Evolutionary conservation across 768 basidiomycete genomes (phyloP), one percentile per base, ranked within the genome.

Genomic region (Mycena alexandri): DNA sequence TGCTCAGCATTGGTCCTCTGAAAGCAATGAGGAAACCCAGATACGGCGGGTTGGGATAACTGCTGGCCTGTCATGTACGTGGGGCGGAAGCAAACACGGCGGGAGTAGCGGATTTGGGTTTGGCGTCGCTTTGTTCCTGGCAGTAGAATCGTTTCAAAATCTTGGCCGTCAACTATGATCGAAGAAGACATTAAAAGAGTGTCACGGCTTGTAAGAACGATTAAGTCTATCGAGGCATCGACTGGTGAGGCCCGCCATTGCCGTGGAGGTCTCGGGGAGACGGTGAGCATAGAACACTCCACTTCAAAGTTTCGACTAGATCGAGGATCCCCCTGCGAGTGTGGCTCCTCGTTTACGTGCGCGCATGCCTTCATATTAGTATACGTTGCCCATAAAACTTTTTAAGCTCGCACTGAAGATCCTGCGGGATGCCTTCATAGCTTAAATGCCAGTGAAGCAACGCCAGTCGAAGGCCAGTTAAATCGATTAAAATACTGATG

Each of bases 321-420:
- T 57, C 47, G 55, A 54, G 50, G 43, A 65, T 64, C 47, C 16
- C 3, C 48, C 34, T 9, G 33, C 14, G 29, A 54, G 38, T 48
- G n/a, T 25, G 38, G 22, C 29, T 38, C 47, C 8, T 61, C 42
- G 38, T 55, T 59, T 57, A 58, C 48, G 65, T 61, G 54, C 13
- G 34, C 17, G 47, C 41, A 44, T 22, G n/a, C n/a, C n/a, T n/a
- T n/a, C n/a, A n/a, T n/a, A n/a, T n/a, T 22, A 25, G 57, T 60
- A 24, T 61, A 36, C 33, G 29, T 29, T 47, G 56, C 42, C 48
- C 22, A 44, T 21, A 42, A 63, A 59, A 48, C 61, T 68, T 68
- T n/a, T 68, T 64, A 64, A 66, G 38, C 66, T 66, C 58, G 61
- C 14, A 21, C 46, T 34, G 69, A 46, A 46, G 51, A 55, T 54